Base-by-base conservation (phyloP, 1,284 basidiomycete genomes). In the Puccinia brachypodii region DNA sequence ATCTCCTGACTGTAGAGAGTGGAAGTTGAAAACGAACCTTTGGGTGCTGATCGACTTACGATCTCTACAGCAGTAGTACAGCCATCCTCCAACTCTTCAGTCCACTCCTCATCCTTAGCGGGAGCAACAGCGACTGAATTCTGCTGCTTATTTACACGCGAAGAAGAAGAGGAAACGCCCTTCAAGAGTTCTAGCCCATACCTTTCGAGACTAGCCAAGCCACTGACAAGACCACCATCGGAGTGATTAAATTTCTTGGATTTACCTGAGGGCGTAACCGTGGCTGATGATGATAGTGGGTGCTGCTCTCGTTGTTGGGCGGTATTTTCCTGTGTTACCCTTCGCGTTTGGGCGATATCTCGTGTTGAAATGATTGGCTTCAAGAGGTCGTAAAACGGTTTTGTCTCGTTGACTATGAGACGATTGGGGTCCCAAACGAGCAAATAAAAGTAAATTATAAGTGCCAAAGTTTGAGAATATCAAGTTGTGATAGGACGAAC, bases 51-150 rank as follows among this genome's bases (percentile, higher is more conserved):
- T 58, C 95, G 88, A 19, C 94, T 95, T 62, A 96, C 88, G 66
- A 96, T 91, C 87, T 97, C 95, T 0, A 98, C 94, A 0, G 94
- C 94, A 84, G 95, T 92, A 79, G 94, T 89, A 86, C 95, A 97
- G 0, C 92, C 92, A 3, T 89, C 90, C 1, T 62, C 64, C 7
- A 53, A 25, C 50, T 79, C 50, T 7, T 79, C 77, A n/a, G 38
- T 47, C 62, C 36, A 40, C 22, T 40, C 16, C 0, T n/a, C 8
- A 22, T 40, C 62, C 36, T 38, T 36, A 33, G 7, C 42, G n/a
- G 1, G 36, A 19, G 16, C 62, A 9, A 22, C 22, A 14, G 62
- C 19, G 11, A 38, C 22, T 9, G 62, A 38, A 6, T 38, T 40
- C 36, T 38, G 6, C 22, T 38, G 9, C 19, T 11, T 28, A 25